Evolutionary conservation across 169 alveolate genomes (phyloP), one percentile per base, ranked within the genome.

Genomic region (Amoebophrya sp.): DNA sequence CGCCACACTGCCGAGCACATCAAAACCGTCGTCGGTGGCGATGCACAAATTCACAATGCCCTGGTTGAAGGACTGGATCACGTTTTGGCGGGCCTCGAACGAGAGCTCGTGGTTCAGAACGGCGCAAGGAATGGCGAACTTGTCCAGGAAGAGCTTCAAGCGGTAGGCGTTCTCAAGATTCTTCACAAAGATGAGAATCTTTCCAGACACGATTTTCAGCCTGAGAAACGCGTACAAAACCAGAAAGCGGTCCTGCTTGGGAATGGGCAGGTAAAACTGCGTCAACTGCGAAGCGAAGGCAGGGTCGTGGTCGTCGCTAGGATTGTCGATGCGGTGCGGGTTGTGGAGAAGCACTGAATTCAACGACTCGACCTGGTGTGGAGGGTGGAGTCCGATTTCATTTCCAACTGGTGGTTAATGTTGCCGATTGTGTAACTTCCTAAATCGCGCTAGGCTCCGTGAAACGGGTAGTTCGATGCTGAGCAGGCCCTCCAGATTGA

Each of bases 41-140:
- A 88, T 88, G 16, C 26, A 38, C 23, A 88, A 69, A n/a, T 88
- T 58, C 41, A 41, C 41, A n/a, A 58, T 41, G 41, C 50, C 50
- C 90, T 41, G 45, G 90, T 88, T 88, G 90, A 88, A 88, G 41
- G 70, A 38, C 70, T 88, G 78, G 90, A 88, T 88, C 70, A 88
- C 50, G 41, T 88, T 45, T 34, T 88, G 45, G 4, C 90, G 69
- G 41, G 45, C n/a, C 70, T 41, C 41, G 70, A 88, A 88, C 40
- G 67, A 34, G 40, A 88, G 38, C 90, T 88, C 90, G 70, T 88
- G 58, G 90, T 88, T 88, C 40, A 88, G 48, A 40, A 88, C 90
- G 41, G 90, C 40, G 26, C 34, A 29, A 0, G 78, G 70, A 41
- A 88, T 41, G 13, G 78, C 45, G 48, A 88, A 88, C 70, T 88